A percentile compares a stretch with the other conserved stretches of the same genome.
Conservation (phyloP, 441 rosid species). For the Gossypium davidsonii region DNA sequence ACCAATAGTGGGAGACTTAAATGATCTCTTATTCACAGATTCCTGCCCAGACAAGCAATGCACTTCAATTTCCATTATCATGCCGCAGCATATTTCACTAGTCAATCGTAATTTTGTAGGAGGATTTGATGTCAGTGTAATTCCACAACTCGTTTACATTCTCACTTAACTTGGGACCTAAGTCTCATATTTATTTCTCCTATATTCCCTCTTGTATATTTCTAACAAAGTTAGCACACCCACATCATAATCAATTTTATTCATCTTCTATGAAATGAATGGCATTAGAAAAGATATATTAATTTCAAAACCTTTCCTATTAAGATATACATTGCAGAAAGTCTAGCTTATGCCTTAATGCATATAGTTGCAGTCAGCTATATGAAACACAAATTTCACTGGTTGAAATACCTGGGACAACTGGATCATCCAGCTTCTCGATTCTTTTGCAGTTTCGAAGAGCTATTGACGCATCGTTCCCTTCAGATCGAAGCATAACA, state of each 20-base stretch:
- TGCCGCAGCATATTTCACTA: not conserved
- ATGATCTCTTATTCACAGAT: not conserved
- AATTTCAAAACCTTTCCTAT: not conserved
- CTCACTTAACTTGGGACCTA: not conserved
- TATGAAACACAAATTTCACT: not conserved
- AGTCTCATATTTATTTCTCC: not conserved
- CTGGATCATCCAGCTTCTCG: conserved; percentile 85
- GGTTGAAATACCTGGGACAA: conserved; percentile 63
- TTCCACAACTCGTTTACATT: not conserved
- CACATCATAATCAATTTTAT: not conserved
- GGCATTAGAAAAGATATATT: not conserved
- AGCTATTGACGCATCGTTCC: conserved; percentile 62
- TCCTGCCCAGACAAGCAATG: not conserved
- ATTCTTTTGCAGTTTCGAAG: conserved; percentile 94
- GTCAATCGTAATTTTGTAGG: not conserved
- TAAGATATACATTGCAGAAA: not conserved
- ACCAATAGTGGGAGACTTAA: not conserved
- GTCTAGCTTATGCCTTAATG: not conserved
- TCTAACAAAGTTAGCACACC: too few relatives aligned
- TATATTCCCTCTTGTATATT: not conserved
- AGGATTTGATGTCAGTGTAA: not conserved
- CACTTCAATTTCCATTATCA: not conserved
- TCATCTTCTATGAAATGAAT: not conserved
- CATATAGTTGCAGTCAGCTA: not conserved
- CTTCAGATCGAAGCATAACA: conserved; percentile 78